phyloP scores from a whole-genome alignment of 805 yeast genomes.

The Lachancea nothofagi region DNA sequence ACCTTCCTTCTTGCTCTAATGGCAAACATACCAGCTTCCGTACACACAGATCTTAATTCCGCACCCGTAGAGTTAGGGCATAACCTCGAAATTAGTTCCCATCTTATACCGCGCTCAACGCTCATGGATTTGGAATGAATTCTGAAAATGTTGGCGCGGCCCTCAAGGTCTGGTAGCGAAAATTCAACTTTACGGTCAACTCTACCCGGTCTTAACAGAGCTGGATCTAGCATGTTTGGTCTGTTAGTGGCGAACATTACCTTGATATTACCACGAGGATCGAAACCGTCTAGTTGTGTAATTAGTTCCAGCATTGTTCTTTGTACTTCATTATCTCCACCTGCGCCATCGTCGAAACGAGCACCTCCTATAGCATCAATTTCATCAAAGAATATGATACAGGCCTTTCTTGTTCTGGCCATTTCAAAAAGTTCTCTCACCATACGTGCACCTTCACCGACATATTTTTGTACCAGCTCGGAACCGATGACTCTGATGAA shows the following conservation, averaged over 20 bases:
- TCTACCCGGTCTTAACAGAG: slow-evolving; percentile 95
- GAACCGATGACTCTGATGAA: slow-evolving; percentile 98
- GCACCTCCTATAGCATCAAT: slow-evolving; percentile 99
- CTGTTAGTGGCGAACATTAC: slow-evolving; percentile 99
- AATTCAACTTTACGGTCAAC: slow-evolving; percentile 98
- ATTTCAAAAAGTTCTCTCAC: slow-evolving; percentile 96
- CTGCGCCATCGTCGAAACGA: slow-evolving; percentile 99
- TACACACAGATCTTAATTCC: slow-evolving; percentile 94
- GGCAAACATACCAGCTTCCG: slow-evolving; percentile 99
- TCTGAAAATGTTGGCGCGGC: slow-evolving; percentile 95
- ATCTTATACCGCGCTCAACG: slow-evolving; percentile 92
- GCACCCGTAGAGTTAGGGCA: slow-evolving; percentile 99
- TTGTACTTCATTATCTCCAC: slow-evolving; percentile 98
- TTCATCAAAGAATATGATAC: slow-evolving; percentile 97
- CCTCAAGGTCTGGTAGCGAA: slow-evolving; percentile 93
- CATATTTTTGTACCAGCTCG: slow-evolving; percentile 95
- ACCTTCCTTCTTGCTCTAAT: slow-evolving; percentile 97
- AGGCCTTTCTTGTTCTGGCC: slow-evolving; percentile 98
- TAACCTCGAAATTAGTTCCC: slow-evolving; percentile 96
- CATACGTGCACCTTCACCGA: slow-evolving; percentile 99
- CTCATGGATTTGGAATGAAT: slow-evolving; percentile 98
- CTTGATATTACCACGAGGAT: slow-evolving; percentile 96
- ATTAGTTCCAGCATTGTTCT: slow-evolving; percentile 98
- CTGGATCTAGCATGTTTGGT: slow-evolving; percentile 97
- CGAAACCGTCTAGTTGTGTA: slow-evolving; percentile 97